phyloP scores from a whole-genome alignment of 2,329 filamentous ascomycete genomes.

The Zarea fungicola region DNA sequence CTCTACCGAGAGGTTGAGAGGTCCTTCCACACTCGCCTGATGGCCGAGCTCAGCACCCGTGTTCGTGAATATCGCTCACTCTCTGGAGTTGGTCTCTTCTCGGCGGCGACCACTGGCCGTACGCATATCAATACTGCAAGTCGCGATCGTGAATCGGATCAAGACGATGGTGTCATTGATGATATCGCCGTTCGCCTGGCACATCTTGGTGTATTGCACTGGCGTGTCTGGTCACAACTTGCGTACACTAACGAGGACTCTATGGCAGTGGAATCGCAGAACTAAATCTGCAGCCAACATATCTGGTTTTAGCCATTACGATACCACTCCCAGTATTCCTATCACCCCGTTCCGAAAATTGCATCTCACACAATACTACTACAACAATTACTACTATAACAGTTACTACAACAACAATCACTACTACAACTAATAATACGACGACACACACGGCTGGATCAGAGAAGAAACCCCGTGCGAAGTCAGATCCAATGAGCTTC shows the following conservation, averaged over 20 bases:
- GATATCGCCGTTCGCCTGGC: slow-evolving; percentile 74
- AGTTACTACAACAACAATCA: slow-evolving; percentile 1
- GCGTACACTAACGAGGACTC: slow-evolving; percentile 53
- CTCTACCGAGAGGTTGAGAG: slow-evolving; percentile 46
- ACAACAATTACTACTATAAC: slow-evolving; percentile 2
- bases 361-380: background rate
- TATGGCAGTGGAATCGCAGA: slow-evolving; percentile 25
- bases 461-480: background rate
- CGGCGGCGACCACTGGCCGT: slow-evolving; percentile 49
- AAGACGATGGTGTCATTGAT: slow-evolving; percentile 49
- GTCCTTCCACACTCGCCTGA: slow-evolving; percentile 43
- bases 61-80: slow-evolving; percentile 50
- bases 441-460: background rate
- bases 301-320: background rate
- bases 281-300: background rate
- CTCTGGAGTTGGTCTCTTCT: slow-evolving; percentile 49
- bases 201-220: slow-evolving; percentile 81
- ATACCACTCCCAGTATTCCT: background rate
- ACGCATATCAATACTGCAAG: slow-evolving; percentile 32
- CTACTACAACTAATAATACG: slow-evolving; percentile 10
- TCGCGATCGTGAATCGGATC: slow-evolving; percentile 31
- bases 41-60: slow-evolving; percentile 42
- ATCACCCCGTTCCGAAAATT: background rate
- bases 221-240: slow-evolving; percentile 79
- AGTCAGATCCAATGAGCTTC: background rate